Conservation (phyloP, 1,284 basidiomycete species). For the Malassezia nana region DNA sequence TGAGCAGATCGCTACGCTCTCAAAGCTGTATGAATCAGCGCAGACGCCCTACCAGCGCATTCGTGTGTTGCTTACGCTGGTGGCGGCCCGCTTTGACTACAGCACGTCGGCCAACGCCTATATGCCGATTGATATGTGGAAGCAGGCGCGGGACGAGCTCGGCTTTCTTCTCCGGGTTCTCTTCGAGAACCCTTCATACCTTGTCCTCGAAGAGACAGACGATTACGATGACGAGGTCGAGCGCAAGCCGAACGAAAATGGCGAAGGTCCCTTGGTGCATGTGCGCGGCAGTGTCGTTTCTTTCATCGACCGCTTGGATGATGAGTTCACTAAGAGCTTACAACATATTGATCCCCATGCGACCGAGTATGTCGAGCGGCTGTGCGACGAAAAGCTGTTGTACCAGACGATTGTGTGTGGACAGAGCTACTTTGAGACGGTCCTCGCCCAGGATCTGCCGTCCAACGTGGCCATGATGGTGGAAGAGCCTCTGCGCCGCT, state of each 20-base stretch:
- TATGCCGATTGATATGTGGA: slow-evolving; percentile 89
- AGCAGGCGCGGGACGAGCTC: slow-evolving; percentile 73
- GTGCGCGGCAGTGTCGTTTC: slow-evolving; percentile 47
- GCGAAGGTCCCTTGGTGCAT: slow-evolving; percentile 37
- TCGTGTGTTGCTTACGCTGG: slow-evolving; percentile 80
- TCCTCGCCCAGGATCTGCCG: slow-evolving; percentile 17
- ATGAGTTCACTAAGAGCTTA: slow-evolving; percentile 94
- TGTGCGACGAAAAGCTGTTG: slow-evolving; percentile 73
- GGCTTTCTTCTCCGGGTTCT: slow-evolving; percentile 75
- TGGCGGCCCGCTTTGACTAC: slow-evolving; percentile 94
- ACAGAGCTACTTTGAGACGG: slow-evolving; percentile 65
- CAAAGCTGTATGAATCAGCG: slow-evolving; percentile 76
- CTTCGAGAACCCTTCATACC: slow-evolving; percentile 61
- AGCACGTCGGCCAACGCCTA: slow-evolving; percentile 73
- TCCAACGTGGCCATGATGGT: slow-evolving; percentile 3
- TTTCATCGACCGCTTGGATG: slow-evolving; percentile 90
- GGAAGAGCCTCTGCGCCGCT: slow-evolving; percentile 53
- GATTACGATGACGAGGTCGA: slow-evolving; percentile 90
- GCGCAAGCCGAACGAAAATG: slow-evolving; percentile 59
- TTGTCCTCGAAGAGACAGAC: slow-evolving; percentile 68
- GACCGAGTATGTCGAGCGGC: slow-evolving; percentile 89
- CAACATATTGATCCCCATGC: slow-evolving; percentile 99
- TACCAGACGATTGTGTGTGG: slow-evolving; percentile 87
- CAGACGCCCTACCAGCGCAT: slow-evolving; percentile 76
- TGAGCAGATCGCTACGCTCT: slow-evolving; percentile 84